Evolutionary conservation across 2,329 filamentous ascomycete species (phyloP).

Genomic region (Cyphellophora attinorum): DNA sequence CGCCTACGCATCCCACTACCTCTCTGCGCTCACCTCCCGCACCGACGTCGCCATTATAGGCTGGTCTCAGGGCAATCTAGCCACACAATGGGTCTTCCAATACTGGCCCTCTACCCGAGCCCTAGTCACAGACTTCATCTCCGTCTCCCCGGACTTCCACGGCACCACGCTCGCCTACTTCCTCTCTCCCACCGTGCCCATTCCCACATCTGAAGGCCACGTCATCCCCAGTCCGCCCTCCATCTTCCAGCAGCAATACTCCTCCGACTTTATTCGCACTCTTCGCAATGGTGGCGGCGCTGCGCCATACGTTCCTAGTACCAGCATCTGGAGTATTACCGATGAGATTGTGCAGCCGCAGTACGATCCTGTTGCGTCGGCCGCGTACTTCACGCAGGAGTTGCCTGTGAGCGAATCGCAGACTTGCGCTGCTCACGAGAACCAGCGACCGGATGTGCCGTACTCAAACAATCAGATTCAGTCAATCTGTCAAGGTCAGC

Average conservation of each 20-base stretch:
- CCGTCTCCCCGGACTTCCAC: conserved; percentile 44
- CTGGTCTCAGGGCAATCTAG: conserved; percentile 48
- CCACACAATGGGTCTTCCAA: conserved; percentile 49
- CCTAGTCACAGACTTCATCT: conserved; percentile 40
- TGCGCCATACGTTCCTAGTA: conserved; percentile 46
- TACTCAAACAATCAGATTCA: no score
- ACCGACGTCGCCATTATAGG: conserved; percentile 36
- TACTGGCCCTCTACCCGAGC: conserved; percentile 45
- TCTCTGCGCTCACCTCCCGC: conserved; percentile 31
- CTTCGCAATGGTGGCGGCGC: conserved; percentile 38
- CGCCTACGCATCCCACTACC: conserved; percentile 48
- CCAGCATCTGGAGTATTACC: conserved; percentile 40
- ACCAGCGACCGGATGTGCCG: no score
- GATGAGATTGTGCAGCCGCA: conserved; percentile 47
- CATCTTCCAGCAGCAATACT: conserved; percentile 39
- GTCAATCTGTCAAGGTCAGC: no score
- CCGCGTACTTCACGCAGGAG: no score
- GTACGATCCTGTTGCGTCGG: conserved; percentile 37
- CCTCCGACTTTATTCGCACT: conserved; percentile 32
- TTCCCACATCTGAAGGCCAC: conserved; percentile 3
- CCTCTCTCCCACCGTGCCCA: conserved; percentile 2
- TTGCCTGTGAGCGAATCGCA: no score
- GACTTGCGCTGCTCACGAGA: no score
- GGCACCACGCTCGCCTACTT: conserved; percentile 28
- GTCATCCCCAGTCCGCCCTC: conserved; percentile 29